Evolutionary conservation across 2,329 filamentous ascomycete genomes (phyloP).

Genomic region (Fusarium vanettenii): DNA sequence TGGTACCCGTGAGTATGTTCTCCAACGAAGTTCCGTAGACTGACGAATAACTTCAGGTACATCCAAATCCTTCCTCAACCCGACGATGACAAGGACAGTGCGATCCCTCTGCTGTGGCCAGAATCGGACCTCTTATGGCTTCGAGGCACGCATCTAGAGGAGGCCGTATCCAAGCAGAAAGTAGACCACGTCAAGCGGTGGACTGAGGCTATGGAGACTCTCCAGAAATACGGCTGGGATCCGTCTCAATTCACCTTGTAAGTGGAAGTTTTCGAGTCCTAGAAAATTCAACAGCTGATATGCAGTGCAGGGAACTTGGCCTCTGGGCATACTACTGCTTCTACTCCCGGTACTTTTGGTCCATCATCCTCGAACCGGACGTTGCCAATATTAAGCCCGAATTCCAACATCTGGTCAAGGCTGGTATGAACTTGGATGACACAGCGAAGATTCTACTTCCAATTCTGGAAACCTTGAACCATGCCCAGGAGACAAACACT

Average conservation of each 20-base stretch:
- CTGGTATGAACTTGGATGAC: neutral
- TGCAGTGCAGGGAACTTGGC: neutral
- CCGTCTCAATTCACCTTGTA: neutral
- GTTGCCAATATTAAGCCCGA: neutral
- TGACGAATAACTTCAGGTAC: neutral
- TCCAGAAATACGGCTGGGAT: neutral
- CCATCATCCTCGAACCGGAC: neutral
- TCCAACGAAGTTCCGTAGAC: neutral
- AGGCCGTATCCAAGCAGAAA: neutral
- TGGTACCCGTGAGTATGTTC: neutral
- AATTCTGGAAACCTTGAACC: neutral
- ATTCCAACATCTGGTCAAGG: neutral
- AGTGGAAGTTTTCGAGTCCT: neutral
- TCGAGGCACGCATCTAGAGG: neutral
- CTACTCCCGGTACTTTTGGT: neutral
- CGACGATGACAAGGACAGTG: neutral
- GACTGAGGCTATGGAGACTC: neutral
- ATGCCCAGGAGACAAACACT: neutral
- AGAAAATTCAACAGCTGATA: neutral
- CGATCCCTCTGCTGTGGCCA: neutral
- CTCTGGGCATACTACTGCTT: neutral
- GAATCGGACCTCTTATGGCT: neutral
- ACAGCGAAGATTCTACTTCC: neutral
- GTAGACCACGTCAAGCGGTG: neutral
- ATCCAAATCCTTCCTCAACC: neutral